Evolutionary conservation across 768 basidiomycete species (phyloP), one percentile per base, ranked within the genome.

Genomic region (Serendipita sp.): DNA sequence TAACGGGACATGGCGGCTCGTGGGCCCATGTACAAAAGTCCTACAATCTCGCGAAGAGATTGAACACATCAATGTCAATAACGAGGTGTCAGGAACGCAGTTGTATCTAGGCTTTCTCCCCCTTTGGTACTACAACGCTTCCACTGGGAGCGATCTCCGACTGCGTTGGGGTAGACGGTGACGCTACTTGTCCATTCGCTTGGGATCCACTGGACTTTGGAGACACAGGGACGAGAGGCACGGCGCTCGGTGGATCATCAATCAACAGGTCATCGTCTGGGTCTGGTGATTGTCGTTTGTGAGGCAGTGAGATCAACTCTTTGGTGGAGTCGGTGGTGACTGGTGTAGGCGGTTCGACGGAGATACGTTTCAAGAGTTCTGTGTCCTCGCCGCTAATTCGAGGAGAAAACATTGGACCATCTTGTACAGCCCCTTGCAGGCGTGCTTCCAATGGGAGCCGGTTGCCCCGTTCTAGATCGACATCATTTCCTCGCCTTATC

Each of bases 321-420:
- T 35, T 35, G 35, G 18, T 18, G 16, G 56, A 8, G 35, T 60
- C 56, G 10, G 30, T 60, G 30, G 56, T 34, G 34, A 60, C 34
- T 38, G 56, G 56, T 1, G 56, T 60, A 2, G 56, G 56, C 8
- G 56, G 56, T 38, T 60, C 56, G 28, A 60, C 56, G 18, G 30
- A 34, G 56, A 60, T 37, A n/a, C 56, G 56, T 37, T 60, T 60
- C 56, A 60, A 32, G 2, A 60, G 30, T 11, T 35, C 28, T 8
- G 56, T 34, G 30, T 60, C 56, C 35, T 60, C 56, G 28, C 35
- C 56, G 37, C 56, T 60, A 4, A 60, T 60, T 35, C 56, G 56
- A 30, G 56, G 56, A 10, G 56, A 60, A 30, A 60, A 60, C 16
- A n/a, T 60, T 10, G 56, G 8, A 10, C 28, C n/a, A n/a, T 60